A percentile compares a stretch with the other conserved stretches of the same genome.
Evolutionary conservation across 495 filamentous ascomycete genomes (phyloP).

Genomic region (Cercophora newfieldiana): DNA sequence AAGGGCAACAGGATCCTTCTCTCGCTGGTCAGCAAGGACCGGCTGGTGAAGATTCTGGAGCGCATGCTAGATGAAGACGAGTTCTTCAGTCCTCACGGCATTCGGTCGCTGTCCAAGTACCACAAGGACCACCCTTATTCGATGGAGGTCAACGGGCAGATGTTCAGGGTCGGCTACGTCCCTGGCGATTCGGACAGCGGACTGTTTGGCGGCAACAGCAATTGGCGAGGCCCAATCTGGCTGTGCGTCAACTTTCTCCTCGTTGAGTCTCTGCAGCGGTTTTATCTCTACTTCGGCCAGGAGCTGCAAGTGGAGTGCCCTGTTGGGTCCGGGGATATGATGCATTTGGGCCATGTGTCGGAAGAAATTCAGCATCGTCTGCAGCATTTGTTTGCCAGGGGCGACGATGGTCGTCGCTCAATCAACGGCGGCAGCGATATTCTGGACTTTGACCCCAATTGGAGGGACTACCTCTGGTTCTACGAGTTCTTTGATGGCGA

Average conservation of each 20-base stretch:
- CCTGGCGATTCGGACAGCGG: conserved; percentile 92
- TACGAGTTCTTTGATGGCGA: conserved; percentile 98
- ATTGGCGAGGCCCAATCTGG: conserved; percentile 95
- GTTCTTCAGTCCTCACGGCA: conserved; percentile 86
- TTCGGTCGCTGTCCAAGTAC: conserved; percentile 89
- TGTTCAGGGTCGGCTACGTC: conserved; percentile 85
- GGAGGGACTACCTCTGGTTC: conserved; percentile 94
- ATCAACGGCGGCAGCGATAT: conserved; percentile 79
- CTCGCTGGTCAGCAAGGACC: conserved; percentile 84
- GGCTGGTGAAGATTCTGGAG: conserved; percentile 78
- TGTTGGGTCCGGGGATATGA: conserved; percentile 87
- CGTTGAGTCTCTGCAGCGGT: conserved; percentile 86
- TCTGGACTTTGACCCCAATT: conserved; percentile 86
- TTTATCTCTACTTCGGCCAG: conserved; percentile 94
- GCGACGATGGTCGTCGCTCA: conserved; percentile 80
- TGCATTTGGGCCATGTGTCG: conserved; percentile 95
- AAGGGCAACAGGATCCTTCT: conserved; percentile 85
- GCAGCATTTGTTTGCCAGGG: conserved; percentile 84
- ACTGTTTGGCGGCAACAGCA: conserved; percentile 95
- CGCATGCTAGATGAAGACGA: conserved; percentile 94
- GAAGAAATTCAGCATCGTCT: conserved; percentile 94
- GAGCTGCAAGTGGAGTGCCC: conserved; percentile 88
- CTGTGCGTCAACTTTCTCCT: conserved; percentile 94
- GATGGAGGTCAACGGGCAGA: conserved; percentile 94
- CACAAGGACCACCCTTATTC: conserved; percentile 88